Conservation (phyloP, 2,329 filamentous ascomycete species). For the Fusarium sp. region DNA sequence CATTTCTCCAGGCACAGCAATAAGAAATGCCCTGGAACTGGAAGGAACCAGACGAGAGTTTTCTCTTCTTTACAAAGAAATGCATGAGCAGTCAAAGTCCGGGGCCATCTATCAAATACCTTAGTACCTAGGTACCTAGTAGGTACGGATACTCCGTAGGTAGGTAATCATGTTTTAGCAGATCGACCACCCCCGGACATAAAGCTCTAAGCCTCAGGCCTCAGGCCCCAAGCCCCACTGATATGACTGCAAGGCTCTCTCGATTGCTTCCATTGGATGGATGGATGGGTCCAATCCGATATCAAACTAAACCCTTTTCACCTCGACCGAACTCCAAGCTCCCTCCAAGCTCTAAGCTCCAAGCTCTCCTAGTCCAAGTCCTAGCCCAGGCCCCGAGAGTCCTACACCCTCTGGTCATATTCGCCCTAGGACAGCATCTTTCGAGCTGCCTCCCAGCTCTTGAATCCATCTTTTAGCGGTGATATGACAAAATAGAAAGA, state of each 20-base stretch:
- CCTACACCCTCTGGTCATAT: conserved; percentile 50
- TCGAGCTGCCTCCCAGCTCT: conserved; percentile 49
- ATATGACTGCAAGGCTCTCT: conserved; percentile 2
- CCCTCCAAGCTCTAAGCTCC: conserved; percentile 27
- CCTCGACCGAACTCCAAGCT: conserved; percentile 46
- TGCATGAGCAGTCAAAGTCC: neutral
- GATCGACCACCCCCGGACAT: neutral
- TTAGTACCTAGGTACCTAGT: too few species aligned
- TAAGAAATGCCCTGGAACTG: conserved; percentile 1
- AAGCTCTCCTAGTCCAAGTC: conserved; percentile 42
- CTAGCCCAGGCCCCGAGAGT: conserved; percentile 49
- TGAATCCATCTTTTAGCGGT: conserved; percentile 18
- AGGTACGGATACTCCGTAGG: too few species aligned
- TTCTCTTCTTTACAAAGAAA: neutral
- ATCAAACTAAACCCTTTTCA: conserved; percentile 9
- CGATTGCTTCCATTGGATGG: conserved; percentile 20
- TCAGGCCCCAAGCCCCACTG: conserved; percentile 5
- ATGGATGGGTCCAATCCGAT: conserved; percentile 14
- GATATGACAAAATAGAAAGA: conserved; percentile 43
- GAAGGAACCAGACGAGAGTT: neutral
- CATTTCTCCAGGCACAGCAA: neutral
- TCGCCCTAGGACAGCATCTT: conserved; percentile 47
- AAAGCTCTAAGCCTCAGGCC: too few species aligned
- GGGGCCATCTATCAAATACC: too few species aligned
- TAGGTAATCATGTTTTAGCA: neutral